phyloP scores from a whole-genome alignment of 1,284 basidiomycete genomes.

The Melampsora americana region DNA sequence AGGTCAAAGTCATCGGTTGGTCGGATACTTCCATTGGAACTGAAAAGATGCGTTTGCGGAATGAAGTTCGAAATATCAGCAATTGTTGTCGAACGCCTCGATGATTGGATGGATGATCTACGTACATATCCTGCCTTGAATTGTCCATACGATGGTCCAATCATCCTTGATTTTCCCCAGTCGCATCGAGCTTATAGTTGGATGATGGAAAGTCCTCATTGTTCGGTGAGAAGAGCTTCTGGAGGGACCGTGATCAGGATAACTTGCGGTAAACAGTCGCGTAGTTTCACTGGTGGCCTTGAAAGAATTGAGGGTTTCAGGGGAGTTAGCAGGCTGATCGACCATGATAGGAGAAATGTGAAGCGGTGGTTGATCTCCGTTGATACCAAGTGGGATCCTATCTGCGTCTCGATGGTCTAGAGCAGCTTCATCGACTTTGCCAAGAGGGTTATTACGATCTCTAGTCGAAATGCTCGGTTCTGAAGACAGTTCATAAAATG shows the following conservation, averaged over 20 bases:
- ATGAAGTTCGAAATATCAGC: too few species aligned
- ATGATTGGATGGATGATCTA: not conserved
- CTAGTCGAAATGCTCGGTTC: not conserved
- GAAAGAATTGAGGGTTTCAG: too few species aligned
- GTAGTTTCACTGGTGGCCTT: too few species aligned
- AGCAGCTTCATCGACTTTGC: too few species aligned
- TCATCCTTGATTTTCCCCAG: not conserved
- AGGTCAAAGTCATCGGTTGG: not conserved
- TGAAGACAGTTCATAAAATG: not conserved
- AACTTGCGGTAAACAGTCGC: not conserved
- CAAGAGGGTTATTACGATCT: too few species aligned
- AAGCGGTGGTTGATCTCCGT: too few species aligned
- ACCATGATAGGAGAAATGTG: too few species aligned
- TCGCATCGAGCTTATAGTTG: not conserved
- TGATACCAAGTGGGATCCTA: too few species aligned
- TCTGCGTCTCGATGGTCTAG: too few species aligned
- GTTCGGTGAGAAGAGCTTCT: too few species aligned
- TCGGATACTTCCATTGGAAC: not conserved
- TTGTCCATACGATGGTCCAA: not conserved
- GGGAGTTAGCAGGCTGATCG: too few species aligned
- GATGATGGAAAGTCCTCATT: not conserved
- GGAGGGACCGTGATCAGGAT: not conserved
- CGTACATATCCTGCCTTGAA: conserved; percentile 5
- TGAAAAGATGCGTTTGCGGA: not conserved
- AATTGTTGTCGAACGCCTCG: too few species aligned